These are phyloP conservation scores for Mycosphaerelloides madeirae DNA, from an alignment of 2,329 filamentous ascomycete genomes.

Conservation along the genomic window DNA sequence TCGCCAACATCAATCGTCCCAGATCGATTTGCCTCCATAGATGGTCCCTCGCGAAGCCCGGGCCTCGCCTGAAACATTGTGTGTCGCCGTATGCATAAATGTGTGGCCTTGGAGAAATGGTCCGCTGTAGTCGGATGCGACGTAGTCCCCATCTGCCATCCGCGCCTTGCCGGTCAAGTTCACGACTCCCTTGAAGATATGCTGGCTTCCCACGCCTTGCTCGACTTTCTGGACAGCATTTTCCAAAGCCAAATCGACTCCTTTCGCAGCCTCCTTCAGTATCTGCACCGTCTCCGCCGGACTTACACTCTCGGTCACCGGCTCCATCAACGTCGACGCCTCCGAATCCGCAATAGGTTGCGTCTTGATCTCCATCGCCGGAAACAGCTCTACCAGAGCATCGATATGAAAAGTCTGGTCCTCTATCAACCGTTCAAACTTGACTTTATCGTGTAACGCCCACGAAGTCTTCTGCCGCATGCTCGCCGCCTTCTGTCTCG, in stretches of 20 bases:
- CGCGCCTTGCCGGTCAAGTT: constrained; percentile 1
- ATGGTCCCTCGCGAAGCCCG: not conserved
- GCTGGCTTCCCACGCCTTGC: not conserved
- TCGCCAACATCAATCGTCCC: constrained; percentile 3
- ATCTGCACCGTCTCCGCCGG: not conserved
- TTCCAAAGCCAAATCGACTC: constrained; percentile 3
- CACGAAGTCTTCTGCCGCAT: constrained; percentile 4
- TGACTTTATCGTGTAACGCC: constrained; percentile 13
- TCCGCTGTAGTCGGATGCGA: constrained; percentile 1
- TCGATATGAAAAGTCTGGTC: not conserved
- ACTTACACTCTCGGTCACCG: not conserved
- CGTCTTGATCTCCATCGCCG: not conserved
- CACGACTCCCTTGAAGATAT: constrained; percentile 1
- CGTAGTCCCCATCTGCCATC: not conserved
- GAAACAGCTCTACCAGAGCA: constrained; percentile 6
- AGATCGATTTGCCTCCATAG: constrained; percentile 2
- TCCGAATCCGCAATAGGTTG: not conserved
- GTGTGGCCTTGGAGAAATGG: too few relatives aligned
- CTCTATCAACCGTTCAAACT: constrained; percentile 3
- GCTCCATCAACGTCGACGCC: not conserved
- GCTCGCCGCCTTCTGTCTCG: constrained; percentile 1
- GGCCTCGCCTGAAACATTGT: not conserved
- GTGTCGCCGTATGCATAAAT: too few relatives aligned
- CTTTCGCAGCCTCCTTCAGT: constrained; percentile 2
- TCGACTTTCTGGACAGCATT: not conserved